Conservation (phyloP, 345 rosid genomes). For the Orychophragmus violaceus region DNA sequence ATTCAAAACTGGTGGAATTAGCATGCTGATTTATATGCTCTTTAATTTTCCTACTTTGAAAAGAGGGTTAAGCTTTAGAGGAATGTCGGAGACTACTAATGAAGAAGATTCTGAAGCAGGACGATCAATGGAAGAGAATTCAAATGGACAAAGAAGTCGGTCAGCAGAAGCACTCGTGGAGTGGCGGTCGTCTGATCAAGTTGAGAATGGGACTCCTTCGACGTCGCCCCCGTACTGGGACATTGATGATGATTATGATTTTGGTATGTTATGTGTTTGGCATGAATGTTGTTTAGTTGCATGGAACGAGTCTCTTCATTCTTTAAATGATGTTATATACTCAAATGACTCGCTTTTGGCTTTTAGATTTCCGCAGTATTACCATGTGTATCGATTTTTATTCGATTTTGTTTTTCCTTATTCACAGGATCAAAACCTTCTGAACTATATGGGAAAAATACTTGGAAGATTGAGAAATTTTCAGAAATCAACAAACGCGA, state of each 20-base stretch:
- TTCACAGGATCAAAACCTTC: conserved; percentile 79
- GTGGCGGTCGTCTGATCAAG: conserved; percentile 94
- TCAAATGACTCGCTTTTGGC: neutral
- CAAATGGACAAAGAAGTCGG: conserved; percentile 51
- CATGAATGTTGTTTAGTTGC: neutral
- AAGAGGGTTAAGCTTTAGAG: conserved; percentile 35
- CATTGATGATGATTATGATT: conserved; percentile 66
- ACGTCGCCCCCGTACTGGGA: conserved; percentile 93
- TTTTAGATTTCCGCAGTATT: neutral
- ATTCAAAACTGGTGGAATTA: too few species aligned
- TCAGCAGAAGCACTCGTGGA: conserved; percentile 75
- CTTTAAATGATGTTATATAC: neutral
- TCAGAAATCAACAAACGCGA: conserved; percentile 79
- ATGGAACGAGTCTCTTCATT: neutral
- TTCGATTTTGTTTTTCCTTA: conserved; percentile 6
- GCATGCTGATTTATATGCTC: neutral
- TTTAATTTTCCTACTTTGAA: neutral
- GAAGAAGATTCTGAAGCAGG: conserved; percentile 73
- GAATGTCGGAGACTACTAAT: conserved; percentile 61
- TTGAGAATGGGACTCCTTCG: conserved; percentile 81
- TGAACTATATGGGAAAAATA: conserved; percentile 62
- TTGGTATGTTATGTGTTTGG: conserved; percentile 37
- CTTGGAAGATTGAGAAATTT: conserved; percentile 91
- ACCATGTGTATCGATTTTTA: neutral
- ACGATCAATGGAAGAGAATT: conserved; percentile 54